These are phyloP conservation scores for Coemansia sp. DNA, from an alignment of 192 early-diverging fungal species.

Conservation along the genomic window DNA sequence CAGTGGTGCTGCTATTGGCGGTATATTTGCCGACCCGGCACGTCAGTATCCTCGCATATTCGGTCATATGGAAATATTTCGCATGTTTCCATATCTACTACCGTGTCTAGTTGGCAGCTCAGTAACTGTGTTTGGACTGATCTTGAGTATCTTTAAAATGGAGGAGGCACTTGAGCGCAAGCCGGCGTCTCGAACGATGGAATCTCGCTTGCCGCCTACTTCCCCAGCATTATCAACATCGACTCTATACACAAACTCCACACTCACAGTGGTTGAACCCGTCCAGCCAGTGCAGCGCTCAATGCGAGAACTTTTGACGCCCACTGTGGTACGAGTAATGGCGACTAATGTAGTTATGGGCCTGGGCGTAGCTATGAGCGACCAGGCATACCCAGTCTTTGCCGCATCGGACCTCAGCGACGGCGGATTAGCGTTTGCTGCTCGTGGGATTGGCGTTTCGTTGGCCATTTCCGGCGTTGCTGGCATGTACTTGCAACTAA, in stretches of 20 bases:
- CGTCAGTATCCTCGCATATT: constrained; percentile 63
- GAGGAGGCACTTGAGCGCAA: constrained; percentile 58
- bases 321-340: constrained; percentile 23
- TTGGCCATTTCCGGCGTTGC: constrained; percentile 45
- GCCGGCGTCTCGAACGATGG: background rate
- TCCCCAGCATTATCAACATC: background rate
- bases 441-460: constrained; percentile 55
- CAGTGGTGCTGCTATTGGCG: constrained; percentile 72
- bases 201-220: background rate
- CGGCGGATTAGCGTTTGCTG: constrained; percentile 58
- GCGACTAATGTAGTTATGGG: constrained; percentile 23
- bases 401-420: constrained; percentile 32
- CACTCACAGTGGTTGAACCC: background rate
- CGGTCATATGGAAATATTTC: constrained; percentile 60
- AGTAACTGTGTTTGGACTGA: constrained; percentile 63
- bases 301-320: constrained; percentile 29
- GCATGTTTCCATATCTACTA: constrained; percentile 74
- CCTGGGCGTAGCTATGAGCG: constrained; percentile 14
- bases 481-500: constrained; percentile 54
- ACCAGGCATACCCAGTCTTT: constrained; percentile 48
- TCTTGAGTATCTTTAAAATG: constrained; percentile 62
- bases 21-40: constrained; percentile 75
- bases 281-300: constrained; percentile 9
- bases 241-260: background rate
- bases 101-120: constrained; percentile 72